A percentile compares a stretch with the other conserved stretches of the same genome.
Conservation (phyloP, 1,284 basidiomycete species). For the Neolentinus lepideus region DNA sequence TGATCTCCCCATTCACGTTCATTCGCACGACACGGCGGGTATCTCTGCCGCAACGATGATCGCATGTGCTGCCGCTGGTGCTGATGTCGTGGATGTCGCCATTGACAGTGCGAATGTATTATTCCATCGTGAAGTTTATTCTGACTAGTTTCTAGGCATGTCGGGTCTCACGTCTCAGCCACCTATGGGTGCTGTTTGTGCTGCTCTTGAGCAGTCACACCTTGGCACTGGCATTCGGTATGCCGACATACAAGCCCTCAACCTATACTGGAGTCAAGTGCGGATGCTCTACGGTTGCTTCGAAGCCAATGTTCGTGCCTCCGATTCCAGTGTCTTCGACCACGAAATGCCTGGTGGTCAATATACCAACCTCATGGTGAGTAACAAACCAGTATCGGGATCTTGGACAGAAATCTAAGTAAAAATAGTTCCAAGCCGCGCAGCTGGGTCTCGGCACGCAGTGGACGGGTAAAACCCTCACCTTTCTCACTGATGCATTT, state of each 20-base stretch:
- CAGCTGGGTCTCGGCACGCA: conserved; percentile 97
- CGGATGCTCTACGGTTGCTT: conserved; percentile 95
- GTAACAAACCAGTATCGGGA: conserved; percentile 13
- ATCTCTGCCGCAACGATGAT: conserved; percentile 97
- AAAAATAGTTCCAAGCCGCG: conserved; percentile 88
- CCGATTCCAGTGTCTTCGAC: conserved; percentile 96
- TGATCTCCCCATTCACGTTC: conserved; percentile 97
- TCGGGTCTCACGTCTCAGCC: conserved; percentile 98
- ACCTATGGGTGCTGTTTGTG: conserved; percentile 94
- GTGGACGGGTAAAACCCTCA: conserved; percentile 65
- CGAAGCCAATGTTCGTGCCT: conserved; percentile 97
- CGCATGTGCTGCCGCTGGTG: conserved; percentile 91
- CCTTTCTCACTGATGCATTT: conserved; percentile 7
- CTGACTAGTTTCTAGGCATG: conserved; percentile 57
- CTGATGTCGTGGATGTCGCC: conserved; percentile 97
- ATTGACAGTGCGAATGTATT: conserved; percentile 76
- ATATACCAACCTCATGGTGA: conserved; percentile 90
- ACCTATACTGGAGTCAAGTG: conserved; percentile 98
- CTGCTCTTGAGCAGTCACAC: conserved; percentile 91
- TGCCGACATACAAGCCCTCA: conserved; percentile 95
- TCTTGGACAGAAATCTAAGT: conserved; percentile 7
- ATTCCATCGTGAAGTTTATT: neutral
- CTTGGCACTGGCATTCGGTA: conserved; percentile 97
- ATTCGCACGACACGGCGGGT: conserved; percentile 99
- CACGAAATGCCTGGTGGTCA: conserved; percentile 99